Conservation (phyloP, 2,329 filamentous ascomycete genomes). For the Cordyceps farinosa region DNA sequence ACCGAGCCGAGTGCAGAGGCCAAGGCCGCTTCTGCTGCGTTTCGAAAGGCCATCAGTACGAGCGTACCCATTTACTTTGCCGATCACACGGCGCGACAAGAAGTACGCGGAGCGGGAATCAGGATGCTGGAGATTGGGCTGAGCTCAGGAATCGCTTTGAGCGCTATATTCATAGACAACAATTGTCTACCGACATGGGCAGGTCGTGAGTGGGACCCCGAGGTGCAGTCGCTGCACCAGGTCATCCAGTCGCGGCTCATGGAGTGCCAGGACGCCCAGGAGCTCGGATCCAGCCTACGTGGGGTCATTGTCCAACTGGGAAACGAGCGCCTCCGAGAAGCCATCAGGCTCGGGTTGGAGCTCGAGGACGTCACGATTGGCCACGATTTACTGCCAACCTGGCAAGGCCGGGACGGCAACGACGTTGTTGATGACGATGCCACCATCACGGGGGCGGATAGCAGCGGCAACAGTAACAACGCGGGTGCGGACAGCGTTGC, state of each 20-base stretch:
- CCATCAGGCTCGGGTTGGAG: slow-evolving; percentile 22
- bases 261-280: slow-evolving; percentile 20
- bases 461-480: slow-evolving; percentile 1
- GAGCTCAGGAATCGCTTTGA: slow-evolving; percentile 17
- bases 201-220: slow-evolving; percentile 25
- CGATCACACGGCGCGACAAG: neutral
- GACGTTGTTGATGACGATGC: slow-evolving; percentile 14
- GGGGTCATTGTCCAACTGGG: slow-evolving; percentile 26
- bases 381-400: slow-evolving; percentile 28
- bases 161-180: slow-evolving; percentile 25
- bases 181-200: slow-evolving; percentile 32
- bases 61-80: neutral
- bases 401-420: slow-evolving; percentile 19
- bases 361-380: slow-evolving; percentile 26
- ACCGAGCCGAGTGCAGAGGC: neutral
- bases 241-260: slow-evolving; percentile 26
- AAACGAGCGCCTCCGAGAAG: slow-evolving; percentile 27
- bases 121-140: slow-evolving; percentile 25
- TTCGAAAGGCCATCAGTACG: neutral
- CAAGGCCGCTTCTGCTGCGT: neutral
- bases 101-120: slow-evolving; percentile 22
- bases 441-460: neutral
- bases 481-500: slow-evolving; percentile 10
- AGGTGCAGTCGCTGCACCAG: slow-evolving; percentile 24
- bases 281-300: slow-evolving; percentile 23